Conservation (phyloP, 306 rosid genomes). For the Trichosanthes cucumerina region DNA sequence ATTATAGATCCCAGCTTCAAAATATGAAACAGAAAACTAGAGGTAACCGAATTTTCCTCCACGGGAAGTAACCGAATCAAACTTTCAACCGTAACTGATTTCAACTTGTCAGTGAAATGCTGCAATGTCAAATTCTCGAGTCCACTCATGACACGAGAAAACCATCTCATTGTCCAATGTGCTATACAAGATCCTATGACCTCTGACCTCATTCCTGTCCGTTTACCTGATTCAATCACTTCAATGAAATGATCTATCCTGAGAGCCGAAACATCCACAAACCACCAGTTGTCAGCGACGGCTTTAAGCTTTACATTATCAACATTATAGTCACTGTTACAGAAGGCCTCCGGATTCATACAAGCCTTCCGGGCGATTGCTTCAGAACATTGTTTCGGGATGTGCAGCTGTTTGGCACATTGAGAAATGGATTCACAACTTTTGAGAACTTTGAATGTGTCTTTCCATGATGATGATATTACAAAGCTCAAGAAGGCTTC, state of each 20-base stretch:
- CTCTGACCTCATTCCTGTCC: constrained; percentile 35
- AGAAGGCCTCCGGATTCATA: constrained; percentile 25
- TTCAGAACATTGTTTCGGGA: constrained; percentile 48
- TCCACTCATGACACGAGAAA: constrained; percentile 31
- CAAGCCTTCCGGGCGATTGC: constrained; percentile 64
- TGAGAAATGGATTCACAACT: constrained; percentile 50
- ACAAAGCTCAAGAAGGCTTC: constrained; percentile 55
- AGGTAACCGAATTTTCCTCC: constrained; percentile 53
- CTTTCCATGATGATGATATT: constrained; percentile 66
- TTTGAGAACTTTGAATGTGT: constrained; percentile 52
- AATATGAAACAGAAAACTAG: constrained; percentile 59
- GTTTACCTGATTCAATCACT: constrained; percentile 46
- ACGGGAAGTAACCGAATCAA: constrained; percentile 47
- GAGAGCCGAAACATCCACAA: constrained; percentile 44
- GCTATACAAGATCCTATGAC: constrained; percentile 59
- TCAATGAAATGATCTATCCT: constrained; percentile 68
- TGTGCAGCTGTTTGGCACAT: constrained; percentile 48
- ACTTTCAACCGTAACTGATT: constrained; percentile 48
- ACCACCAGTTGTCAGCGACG: constrained; percentile 50
- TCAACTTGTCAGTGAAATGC: constrained; percentile 21
- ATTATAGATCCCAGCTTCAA: constrained; percentile 42
- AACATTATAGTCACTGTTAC: constrained; percentile 11
- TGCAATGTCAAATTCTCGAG: constrained; percentile 16
- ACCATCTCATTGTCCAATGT: constrained; percentile 52
- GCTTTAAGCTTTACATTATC: constrained; percentile 13